These are phyloP conservation scores for Reticulascus tulasneorum DNA, from an alignment of 2,329 filamentous ascomycete genomes.

Conservation along the genomic window DNA sequence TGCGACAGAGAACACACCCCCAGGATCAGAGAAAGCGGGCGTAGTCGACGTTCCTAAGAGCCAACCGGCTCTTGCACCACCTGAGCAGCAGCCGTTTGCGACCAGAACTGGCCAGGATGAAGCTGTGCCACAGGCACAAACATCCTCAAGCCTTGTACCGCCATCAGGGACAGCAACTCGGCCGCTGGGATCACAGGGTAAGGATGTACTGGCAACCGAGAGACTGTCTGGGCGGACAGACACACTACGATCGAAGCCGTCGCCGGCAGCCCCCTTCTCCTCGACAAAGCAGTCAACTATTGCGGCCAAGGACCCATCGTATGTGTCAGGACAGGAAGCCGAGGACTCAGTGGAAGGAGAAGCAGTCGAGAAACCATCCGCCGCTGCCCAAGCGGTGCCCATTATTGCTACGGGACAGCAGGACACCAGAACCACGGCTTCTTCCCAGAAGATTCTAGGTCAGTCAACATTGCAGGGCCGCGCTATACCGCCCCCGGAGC, in stretches of 20 bases:
- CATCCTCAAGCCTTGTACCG: neutral
- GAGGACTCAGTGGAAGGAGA: neutral
- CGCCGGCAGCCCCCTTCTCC: neutral
- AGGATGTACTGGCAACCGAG: no score
- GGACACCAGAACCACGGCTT: slow-evolving; percentile 1
- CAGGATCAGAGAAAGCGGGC: slow-evolving; percentile 4
- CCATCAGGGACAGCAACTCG: no score
- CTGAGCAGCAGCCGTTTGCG: slow-evolving; percentile 2
- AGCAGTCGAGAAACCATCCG: neutral
- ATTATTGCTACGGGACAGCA: slow-evolving; percentile 4
- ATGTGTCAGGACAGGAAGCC: slow-evolving; percentile 9
- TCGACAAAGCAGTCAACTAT: neutral
- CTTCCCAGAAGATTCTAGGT: neutral
- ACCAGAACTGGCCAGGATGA: slow-evolving; percentile 3
- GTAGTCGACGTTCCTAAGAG: slow-evolving; percentile 3
- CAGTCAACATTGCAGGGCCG: neutral
- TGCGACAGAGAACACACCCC: slow-evolving; percentile 2
- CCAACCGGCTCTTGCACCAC: neutral
- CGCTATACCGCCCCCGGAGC: neutral
- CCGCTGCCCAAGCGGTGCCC: neutral
- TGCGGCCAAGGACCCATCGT: slow-evolving; percentile 4
- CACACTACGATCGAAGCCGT: no score
- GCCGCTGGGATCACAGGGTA: no score
- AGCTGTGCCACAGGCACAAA: neutral
- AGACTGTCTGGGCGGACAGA: no score